Evolutionary conservation across 2,329 filamentous ascomycete species (phyloP).

Genomic region (Fusarium zealandicum): DNA sequence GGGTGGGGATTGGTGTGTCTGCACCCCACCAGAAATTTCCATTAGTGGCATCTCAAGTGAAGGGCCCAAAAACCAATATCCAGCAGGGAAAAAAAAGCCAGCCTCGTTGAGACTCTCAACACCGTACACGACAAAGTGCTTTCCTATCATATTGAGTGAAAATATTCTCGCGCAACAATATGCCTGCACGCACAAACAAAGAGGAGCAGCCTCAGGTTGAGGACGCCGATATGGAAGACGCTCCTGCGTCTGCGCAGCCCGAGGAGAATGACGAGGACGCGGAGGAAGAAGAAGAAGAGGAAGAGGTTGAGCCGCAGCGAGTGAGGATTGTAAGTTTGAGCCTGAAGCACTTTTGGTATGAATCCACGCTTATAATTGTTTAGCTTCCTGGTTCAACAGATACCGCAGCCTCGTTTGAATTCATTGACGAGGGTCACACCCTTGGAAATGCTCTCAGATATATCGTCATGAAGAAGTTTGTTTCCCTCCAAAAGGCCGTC

Average conservation of each 20-base stretch:
- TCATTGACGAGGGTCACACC: conserved; percentile 92
- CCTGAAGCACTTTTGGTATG: background rate
- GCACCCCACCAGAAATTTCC: conserved; percentile 31
- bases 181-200: conserved; percentile 52
- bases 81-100: conserved; percentile 5
- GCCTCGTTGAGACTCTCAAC: conserved; percentile 6
- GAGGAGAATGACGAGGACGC: conserved; percentile 47
- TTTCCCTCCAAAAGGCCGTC: background rate
- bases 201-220: conserved; percentile 41
- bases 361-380: conserved; percentile 17
- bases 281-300: conserved; percentile 55
- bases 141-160: background rate
- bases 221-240: conserved; percentile 56
- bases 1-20: too few species aligned
- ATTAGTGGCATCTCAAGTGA: conserved; percentile 11
- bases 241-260: conserved; percentile 49
- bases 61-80: conserved; percentile 15
- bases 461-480: conserved; percentile 98
- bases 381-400: conserved; percentile 86
- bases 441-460: conserved; percentile 93
- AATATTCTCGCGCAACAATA: conserved; percentile 30
- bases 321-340: conserved; percentile 64
- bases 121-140: background rate
- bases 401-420: conserved; percentile 93
- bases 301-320: conserved; percentile 60